Conservation (phyloP, 2,329 filamentous ascomycete species). For the Tolypocladium tropicale region DNA sequence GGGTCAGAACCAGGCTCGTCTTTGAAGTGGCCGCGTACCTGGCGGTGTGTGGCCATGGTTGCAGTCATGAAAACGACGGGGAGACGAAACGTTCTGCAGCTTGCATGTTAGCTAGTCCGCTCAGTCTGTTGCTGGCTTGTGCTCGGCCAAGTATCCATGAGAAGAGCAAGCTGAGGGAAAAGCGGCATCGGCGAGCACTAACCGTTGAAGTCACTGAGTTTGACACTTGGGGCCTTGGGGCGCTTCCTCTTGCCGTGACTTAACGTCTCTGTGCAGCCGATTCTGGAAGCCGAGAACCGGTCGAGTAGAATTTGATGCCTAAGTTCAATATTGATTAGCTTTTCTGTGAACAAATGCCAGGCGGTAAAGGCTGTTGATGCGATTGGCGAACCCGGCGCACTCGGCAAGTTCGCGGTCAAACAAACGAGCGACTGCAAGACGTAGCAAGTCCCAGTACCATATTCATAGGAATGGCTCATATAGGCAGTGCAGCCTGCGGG, state of each 20-base stretch:
- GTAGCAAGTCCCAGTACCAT: neutral
- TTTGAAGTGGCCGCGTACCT: constrained; percentile 10
- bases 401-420: neutral
- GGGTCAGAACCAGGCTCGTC: constrained; percentile 7
- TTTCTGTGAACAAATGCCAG: neutral
- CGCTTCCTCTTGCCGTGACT: neutral
- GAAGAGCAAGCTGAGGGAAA: neutral
- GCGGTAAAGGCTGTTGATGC: neutral
- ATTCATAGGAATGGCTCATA: too few species aligned
- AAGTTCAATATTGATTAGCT: neutral
- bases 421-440: neutral
- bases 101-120: neutral
- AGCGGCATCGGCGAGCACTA: neutral
- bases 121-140: neutral
- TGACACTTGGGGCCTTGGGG: neutral
- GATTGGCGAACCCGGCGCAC: neutral
- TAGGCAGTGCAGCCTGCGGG: neutral
- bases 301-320: neutral
- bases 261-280: neutral
- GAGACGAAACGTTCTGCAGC: neutral
- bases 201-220: neutral
- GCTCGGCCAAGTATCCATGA: neutral
- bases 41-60: constrained; percentile 10
- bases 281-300: neutral
- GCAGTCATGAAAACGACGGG: constrained; percentile 6